Percentiles rank a stretch among this genome's conserved stretches.
Evolutionary conservation across 192 early-diverging fungal genomes (phyloP).

Genomic region (Coemansia sp.): DNA sequence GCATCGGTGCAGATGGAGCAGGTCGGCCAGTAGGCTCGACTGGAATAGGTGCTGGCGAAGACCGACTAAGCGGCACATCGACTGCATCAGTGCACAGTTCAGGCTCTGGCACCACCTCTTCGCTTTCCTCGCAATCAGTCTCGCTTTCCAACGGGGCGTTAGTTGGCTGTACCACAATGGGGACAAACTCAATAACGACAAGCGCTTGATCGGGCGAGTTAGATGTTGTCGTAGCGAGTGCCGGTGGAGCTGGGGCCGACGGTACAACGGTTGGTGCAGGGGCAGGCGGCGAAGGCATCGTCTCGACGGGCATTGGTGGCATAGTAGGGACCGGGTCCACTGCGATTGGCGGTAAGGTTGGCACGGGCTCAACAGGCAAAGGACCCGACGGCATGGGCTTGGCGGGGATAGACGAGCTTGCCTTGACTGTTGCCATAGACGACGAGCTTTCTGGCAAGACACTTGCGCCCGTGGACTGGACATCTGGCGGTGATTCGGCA

Average conservation of each 20-base stretch:
- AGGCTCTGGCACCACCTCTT: neutral
- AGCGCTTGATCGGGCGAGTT: conserved; percentile 9
- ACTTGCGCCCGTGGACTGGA: conserved; percentile 6
- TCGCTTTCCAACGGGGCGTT: neutral
- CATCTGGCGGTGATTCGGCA: conserved; percentile 24
- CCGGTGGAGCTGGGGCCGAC: neutral
- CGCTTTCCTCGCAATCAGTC: neutral
- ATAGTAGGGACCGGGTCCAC: conserved; percentile 1
- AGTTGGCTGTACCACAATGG: conserved; percentile 10
- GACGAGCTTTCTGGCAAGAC: neutral
- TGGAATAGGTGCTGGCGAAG: neutral
- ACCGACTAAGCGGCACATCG: neutral
- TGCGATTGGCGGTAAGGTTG: neutral
- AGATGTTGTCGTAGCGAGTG: conserved; percentile 2
- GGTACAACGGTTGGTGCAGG: conserved; percentile 1
- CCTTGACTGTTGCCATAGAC: neutral
- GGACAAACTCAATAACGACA: conserved; percentile 28
- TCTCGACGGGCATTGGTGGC: conserved; percentile 1
- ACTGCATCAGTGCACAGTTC: neutral
- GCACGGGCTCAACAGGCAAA: neutral
- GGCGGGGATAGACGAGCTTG: neutral
- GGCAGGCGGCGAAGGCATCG: neutral
- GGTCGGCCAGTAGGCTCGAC: neutral
- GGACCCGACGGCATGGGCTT: conserved; percentile 7
- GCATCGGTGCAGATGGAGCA: neutral